Conservation (phyloP, 176 grass and related monocot genomes). For the Hsuehochloa calcarea region DNA sequence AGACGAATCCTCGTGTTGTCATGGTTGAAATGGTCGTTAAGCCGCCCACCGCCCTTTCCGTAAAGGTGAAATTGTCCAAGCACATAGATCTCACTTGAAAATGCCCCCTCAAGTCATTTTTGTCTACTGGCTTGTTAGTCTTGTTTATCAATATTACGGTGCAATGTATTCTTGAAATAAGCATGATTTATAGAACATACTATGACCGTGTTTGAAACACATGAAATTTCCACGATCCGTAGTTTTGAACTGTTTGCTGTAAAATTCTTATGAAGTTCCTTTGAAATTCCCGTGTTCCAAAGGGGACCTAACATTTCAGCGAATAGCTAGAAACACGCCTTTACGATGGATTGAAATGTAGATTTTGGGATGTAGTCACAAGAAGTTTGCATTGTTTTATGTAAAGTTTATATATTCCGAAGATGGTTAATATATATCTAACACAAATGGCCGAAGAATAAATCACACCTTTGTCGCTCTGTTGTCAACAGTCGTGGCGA, state of each 20-base stretch:
- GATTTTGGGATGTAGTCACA: neutral
- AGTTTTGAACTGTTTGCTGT: neutral
- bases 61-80: constrained; percentile 7
- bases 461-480: neutral
- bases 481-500: neutral
- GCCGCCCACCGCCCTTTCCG: constrained; percentile 12
- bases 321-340: neutral
- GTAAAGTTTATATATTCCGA: neutral
- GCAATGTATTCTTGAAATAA: neutral
- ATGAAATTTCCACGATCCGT: neutral
- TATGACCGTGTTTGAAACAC: too few relatives aligned
- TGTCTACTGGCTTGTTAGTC: neutral
- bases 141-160: neutral
- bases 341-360: neutral
- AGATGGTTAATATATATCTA: neutral
- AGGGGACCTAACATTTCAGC: neutral
- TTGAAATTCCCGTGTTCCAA: neutral
- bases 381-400: neutral
- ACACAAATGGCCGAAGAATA: neutral
- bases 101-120: neutral
- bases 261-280: too few relatives aligned
- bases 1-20: neutral
- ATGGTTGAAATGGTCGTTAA: constrained; percentile 14
- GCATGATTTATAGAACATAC: neutral
- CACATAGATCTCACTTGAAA: constrained; percentile 12